Evolutionary conservation across 345 rosid genomes (phyloP).

Genomic region (Eucalyptus lansdowneana): DNA sequence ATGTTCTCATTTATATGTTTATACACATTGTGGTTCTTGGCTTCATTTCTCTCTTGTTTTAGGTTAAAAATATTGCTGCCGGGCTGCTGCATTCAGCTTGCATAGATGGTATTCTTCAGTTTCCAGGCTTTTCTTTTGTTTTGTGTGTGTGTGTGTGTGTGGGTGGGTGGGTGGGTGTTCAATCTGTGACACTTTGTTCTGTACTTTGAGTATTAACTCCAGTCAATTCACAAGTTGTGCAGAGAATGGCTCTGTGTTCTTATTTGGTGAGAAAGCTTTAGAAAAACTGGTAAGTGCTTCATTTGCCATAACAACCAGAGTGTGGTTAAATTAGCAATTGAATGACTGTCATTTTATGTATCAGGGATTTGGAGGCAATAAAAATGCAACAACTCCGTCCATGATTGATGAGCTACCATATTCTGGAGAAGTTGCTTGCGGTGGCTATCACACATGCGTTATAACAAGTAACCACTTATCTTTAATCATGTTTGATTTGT

Average conservation of each 20-base stretch:
- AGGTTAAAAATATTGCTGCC: conserved; percentile 76
- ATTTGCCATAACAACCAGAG: not conserved
- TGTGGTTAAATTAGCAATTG: not conserved
- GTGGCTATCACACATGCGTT: conserved; percentile 90
- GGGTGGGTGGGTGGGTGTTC: not conserved
- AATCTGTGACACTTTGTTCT: not conserved
- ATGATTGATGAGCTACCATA: conserved; percentile 40
- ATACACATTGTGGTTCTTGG: conserved; percentile 3
- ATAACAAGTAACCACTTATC: conserved; percentile 49
- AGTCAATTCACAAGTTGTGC: conserved; percentile 13
- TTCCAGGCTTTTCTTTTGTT: not conserved
- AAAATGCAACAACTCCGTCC: conserved; percentile 43
- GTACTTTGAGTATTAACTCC: not conserved
- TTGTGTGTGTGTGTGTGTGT: not conserved
- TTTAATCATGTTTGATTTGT: not conserved
- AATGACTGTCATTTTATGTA: not conserved
- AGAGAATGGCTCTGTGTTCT: conserved; percentile 71
- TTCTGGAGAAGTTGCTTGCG: conserved; percentile 76
- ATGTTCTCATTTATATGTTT: not conserved
- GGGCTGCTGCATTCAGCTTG: conserved; percentile 89
- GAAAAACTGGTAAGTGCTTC: conserved; percentile 27
- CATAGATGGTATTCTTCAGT: conserved; percentile 48
- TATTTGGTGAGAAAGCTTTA: conserved; percentile 64
- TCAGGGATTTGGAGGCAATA: conserved; percentile 46
- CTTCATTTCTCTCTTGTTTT: conserved; percentile 2